phyloP scores from a whole-genome alignment of 1,284 basidiomycete species.

The Heterobasidion annosum region DNA sequence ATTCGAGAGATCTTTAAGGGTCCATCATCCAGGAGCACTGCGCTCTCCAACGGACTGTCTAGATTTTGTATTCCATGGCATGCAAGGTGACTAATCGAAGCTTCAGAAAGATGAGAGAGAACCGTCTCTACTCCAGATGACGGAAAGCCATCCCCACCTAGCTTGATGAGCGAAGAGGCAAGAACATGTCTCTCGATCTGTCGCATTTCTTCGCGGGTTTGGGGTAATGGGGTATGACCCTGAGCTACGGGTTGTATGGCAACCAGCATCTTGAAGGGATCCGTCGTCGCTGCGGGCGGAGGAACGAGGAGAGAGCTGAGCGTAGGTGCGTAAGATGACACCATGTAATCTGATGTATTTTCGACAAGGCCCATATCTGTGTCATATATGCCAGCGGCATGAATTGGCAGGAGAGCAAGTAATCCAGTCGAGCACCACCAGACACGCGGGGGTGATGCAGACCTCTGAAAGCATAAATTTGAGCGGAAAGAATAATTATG shows the following conservation, averaged over 20 bases:
- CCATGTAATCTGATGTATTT: slow-evolving; percentile 10
- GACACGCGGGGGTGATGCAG: slow-evolving; percentile 7
- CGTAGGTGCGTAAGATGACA: slow-evolving; percentile 17
- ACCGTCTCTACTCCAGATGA: background rate
- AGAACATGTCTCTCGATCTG: background rate
- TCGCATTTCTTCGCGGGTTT: background rate
- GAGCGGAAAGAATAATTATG: background rate
- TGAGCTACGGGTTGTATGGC: background rate
- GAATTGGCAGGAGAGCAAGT: slow-evolving; percentile 15
- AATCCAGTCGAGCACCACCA: slow-evolving; percentile 11
- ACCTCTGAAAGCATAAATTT: background rate
- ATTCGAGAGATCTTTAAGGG: background rate
- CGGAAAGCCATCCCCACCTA: background rate
- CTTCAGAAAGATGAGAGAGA: background rate
- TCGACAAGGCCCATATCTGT: background rate
- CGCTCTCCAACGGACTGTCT: slow-evolving; percentile 2
- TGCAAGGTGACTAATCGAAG: slow-evolving; percentile 3
- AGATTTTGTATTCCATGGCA: slow-evolving; percentile 4
- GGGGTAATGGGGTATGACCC: background rate
- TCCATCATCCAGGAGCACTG: background rate
- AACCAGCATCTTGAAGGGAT: background rate
- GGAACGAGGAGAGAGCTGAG: background rate
- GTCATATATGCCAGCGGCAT: slow-evolving; percentile 15
- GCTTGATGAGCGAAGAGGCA: background rate
- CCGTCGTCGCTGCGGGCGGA: background rate